Evolutionary conservation across 257 asterid genomes (phyloP).

Genomic region (Vinca minor): DNA sequence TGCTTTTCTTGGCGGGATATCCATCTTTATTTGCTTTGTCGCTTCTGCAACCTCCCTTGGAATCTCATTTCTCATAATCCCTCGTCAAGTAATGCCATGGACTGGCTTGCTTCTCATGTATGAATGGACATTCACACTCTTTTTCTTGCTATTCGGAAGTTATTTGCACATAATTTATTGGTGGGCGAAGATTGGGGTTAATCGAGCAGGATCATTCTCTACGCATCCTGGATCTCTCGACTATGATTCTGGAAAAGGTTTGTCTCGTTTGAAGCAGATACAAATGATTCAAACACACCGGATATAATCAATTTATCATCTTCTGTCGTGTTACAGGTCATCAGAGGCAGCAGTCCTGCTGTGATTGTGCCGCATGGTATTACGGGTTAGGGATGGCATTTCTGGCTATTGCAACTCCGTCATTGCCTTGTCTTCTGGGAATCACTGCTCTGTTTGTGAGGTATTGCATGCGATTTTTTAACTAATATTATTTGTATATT

Average conservation of each 20-base stretch:
- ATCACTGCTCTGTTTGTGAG: slow-evolving; percentile 74
- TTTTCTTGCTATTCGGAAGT: slow-evolving; percentile 60
- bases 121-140: slow-evolving; percentile 78
- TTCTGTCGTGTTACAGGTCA: slow-evolving; percentile 47
- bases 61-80: slow-evolving; percentile 58
- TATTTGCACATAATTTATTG: slow-evolving; percentile 49
- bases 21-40: slow-evolving; percentile 45
- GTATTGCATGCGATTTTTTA: slow-evolving; percentile 27
- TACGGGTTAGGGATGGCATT: slow-evolving; percentile 73
- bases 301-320: slow-evolving; percentile 11
- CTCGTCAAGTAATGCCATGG: slow-evolving; percentile 92
- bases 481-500: background rate
- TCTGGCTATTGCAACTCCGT: slow-evolving; percentile 67
- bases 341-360: slow-evolving; percentile 51
- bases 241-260: slow-evolving; percentile 83
- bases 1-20: slow-evolving; percentile 51
- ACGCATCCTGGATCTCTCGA: slow-evolving; percentile 45
- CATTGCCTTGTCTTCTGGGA: slow-evolving; percentile 72
- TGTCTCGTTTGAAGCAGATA: slow-evolving; percentile 7
- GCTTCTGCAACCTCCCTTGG: slow-evolving; percentile 67
- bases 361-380: slow-evolving; percentile 53
- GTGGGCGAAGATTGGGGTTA: slow-evolving; percentile 63
- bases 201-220: slow-evolving; percentile 38
- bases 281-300: slow-evolving; percentile 3
- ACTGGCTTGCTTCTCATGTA: slow-evolving; percentile 82